Base-by-base conservation (phyloP, 2,329 filamentous ascomycete genomes). In the Cytospora mali region DNA sequence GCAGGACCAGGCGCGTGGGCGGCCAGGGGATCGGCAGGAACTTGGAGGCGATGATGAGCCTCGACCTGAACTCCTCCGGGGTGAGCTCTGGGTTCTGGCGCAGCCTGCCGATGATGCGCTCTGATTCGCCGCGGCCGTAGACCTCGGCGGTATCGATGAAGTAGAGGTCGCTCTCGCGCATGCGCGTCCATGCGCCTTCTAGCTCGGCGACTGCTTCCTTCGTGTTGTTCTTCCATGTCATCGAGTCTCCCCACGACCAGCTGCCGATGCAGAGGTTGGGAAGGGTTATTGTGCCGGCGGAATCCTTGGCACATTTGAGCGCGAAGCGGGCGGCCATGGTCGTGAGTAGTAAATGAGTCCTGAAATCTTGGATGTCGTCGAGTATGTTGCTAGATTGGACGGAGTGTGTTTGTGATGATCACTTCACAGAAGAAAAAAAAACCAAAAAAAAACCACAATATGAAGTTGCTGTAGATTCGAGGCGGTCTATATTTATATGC, bases 181-280 rank as follows among this genome's bases (percentile, higher is more conserved):
- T 69, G 28, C 72, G 66, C 48, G 71, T 65, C 76, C 77, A 79
- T 23, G 76, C 77, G 51, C 71, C 72, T 18, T 75, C 53, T 23
- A 94, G 80, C 0, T 91, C 90, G 0, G 90, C 92, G 4, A 89
- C 90, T 1, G 90, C 91, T 0, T 89, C 90, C 77, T 92, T 93
- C 66, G 91, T 85, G 11, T 90, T 84, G 27, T 82, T 80, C 74
- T 93, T 94, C 76, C 89, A 92, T 4, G 64, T 65, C 39, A 10
- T 3, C 2, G 87, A 91, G 56, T 92, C 90, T 66, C 93, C 90
- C 88, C 91, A 95, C 0, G 91, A 91, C 0, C 90, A 93, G 0
- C 91, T 92, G 1, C 91, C 91, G 65, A 95, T 92, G 0, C 91
- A 94, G 74, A 92, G 53, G 29, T 65, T 67, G 54, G 66, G 64